These are phyloP conservation scores for Emergomyces pasteurianus DNA, from an alignment of 2,329 filamentous ascomycete genomes.

Conservation along the genomic window DNA sequence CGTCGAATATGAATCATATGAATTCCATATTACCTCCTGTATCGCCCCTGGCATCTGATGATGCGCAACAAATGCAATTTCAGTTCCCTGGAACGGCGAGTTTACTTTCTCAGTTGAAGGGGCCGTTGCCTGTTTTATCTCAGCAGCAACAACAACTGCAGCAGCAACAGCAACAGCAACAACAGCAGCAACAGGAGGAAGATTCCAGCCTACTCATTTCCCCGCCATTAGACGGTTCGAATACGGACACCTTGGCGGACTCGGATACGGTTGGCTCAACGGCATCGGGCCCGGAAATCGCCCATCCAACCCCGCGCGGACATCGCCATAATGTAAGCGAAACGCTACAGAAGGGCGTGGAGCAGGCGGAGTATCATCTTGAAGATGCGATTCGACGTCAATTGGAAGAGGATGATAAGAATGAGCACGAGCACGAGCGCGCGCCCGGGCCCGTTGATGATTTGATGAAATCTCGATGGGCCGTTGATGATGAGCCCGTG, in stretches of 20 bases:
- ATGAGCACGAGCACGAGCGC: slow-evolving; percentile 11
- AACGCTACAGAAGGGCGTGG: slow-evolving; percentile 70
- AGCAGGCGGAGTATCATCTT: slow-evolving; percentile 74
- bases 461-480: slow-evolving; percentile 26
- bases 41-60: slow-evolving; percentile 50
- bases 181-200: slow-evolving; percentile 14
- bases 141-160: slow-evolving; percentile 10
- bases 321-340: slow-evolving; percentile 63
- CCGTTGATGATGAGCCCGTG: slow-evolving; percentile 20
- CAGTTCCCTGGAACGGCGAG: slow-evolving; percentile 14
- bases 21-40: slow-evolving; percentile 48
- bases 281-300: slow-evolving; percentile 34
- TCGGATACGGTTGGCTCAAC: slow-evolving; percentile 9
- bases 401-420: slow-evolving; percentile 57
- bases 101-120: slow-evolving; percentile 3
- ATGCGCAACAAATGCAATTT: slow-evolving; percentile 19
- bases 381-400: slow-evolving; percentile 70
- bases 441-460: slow-evolving; percentile 9
- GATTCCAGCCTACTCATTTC: slow-evolving; percentile 6
- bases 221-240: slow-evolving; percentile 6
- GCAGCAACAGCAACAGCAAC: slow-evolving; percentile 11
- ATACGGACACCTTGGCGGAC: slow-evolving; percentile 6
- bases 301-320: slow-evolving; percentile 48
- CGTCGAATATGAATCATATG: slow-evolving; percentile 24
- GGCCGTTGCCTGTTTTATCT: not conserved